Base-by-base conservation (phyloP, 805 yeast genomes). In the Cyberlindnera mycetangii region DNA sequence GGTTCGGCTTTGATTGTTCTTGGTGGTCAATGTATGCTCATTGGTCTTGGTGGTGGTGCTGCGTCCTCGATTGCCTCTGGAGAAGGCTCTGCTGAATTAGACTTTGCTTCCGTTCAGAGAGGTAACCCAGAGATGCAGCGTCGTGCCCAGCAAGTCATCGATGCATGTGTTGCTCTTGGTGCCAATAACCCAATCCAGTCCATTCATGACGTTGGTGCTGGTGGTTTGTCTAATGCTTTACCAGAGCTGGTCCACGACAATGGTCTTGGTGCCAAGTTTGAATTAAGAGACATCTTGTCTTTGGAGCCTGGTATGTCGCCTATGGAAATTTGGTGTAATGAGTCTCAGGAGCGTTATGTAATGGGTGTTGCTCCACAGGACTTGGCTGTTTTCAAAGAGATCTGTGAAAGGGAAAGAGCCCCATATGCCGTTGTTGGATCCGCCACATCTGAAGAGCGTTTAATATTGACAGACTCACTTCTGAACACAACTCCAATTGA, bases 261-360 rank as follows among this genome's bases (percentile, higher is more conserved):
- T 64, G 93, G 86, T 53, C 76, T 93, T 51, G 99, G 99, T 64
- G 99, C 97, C 22, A 75, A 65, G 52, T 93, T 93, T 52, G 97
- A 93, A 67, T 75, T 93, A 53, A 81, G 99, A 68, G 85, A 90
- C 44, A 84, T 93, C 45, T 78, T 95, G 45, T 83, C 89, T 30
- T 76, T 89, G 53, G 99, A 93, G 67, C 95, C 96, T 39, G 95
- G 97, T 47, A 89, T 93, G 97, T 92, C 98, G 5, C 98, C 99
- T 44, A 88, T 93, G 96, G 99, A 93, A 72, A 89, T 93, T 52
- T 93, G 99, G 99, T 93, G 99, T 78, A 92, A 95, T 59, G 99
- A 93, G 70, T 93, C 98, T 2, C 99, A 93, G 71, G 99, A 93
- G 68, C 83, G 99, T 67, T 93, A 90, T 59, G 99, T 93, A 19